phyloP scores from a whole-genome alignment of 495 filamentous ascomycete species.

The Penicillium samsonianum region DNA sequence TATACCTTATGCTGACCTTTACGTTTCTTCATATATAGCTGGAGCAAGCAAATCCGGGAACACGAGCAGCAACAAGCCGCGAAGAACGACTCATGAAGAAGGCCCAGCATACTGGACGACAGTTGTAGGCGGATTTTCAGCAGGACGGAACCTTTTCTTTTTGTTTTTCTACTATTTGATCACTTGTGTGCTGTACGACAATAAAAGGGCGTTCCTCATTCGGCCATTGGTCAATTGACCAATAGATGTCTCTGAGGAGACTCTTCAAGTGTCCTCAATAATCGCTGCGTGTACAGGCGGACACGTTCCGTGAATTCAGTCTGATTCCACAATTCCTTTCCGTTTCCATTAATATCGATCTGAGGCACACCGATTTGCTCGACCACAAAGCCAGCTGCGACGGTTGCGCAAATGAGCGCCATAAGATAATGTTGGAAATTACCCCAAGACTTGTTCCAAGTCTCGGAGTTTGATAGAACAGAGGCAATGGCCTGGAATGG shows the following conservation, averaged over 20 bases:
- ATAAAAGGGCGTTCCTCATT: constrained; percentile 47
- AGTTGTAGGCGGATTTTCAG: constrained; percentile 27
- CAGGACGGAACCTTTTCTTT: constrained; percentile 36
- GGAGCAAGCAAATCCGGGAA: constrained; percentile 89
- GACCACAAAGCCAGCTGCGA: constrained; percentile 90
- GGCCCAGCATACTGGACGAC: constrained; percentile 18
- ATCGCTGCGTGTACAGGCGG: constrained; percentile 54
- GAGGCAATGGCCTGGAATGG: constrained; percentile 39
- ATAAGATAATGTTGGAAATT: constrained; percentile 54
- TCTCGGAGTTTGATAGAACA: constrained; percentile 32
- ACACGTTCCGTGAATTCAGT: constrained; percentile 54
- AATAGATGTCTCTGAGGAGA: constrained; percentile 47
- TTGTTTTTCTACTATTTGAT: constrained; percentile 37
- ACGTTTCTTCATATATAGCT: constrained; percentile 52
- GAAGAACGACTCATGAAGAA: constrained; percentile 55
- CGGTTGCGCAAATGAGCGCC: constrained; percentile 75
- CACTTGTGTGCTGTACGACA: constrained; percentile 47
- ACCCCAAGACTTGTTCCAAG: constrained; percentile 36
- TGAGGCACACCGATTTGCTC: constrained; percentile 87
- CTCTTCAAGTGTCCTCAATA: constrained; percentile 48
- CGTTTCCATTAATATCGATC: constrained; percentile 51
- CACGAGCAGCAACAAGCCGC: constrained; percentile 66
- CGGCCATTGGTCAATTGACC: constrained; percentile 46
- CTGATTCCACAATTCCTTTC: constrained; percentile 78
- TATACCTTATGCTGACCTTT: constrained; percentile 21